A percentile compares a stretch with the other conserved stretches of the same genome.
These are phyloP conservation scores for Diplodia seriata DNA, from an alignment of 2,329 filamentous ascomycete genomes.

Conservation along the genomic window DNA sequence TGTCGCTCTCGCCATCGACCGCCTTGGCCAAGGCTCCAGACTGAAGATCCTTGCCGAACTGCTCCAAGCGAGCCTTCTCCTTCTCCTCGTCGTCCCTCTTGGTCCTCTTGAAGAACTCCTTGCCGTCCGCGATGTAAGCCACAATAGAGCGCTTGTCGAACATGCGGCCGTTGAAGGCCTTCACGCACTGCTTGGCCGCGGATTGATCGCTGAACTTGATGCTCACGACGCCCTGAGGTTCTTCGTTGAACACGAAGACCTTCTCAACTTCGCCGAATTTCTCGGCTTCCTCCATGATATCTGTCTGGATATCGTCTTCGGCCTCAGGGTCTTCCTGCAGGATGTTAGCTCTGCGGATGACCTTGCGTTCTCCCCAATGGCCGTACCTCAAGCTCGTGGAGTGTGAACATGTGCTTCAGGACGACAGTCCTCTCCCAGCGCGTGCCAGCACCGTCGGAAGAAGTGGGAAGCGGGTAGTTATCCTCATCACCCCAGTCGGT, in stretches of 20 bases:
- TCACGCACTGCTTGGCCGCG: conserved; percentile 74
- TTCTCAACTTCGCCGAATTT: conserved; percentile 90
- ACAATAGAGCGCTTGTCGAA: conserved; percentile 77
- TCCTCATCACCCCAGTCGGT: conserved; percentile 91
- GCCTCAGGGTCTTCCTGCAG: conserved; percentile 18
- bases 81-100: conserved; percentile 59
- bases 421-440: conserved; percentile 82
- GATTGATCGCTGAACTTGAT: conserved; percentile 79
- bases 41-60: conserved; percentile 58
- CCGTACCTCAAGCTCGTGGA: conserved; percentile 46
- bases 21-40: conserved; percentile 19
- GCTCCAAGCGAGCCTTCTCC: conserved; percentile 56
- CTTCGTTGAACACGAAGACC: conserved; percentile 86
- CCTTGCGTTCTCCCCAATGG: not conserved
- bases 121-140: conserved; percentile 73
- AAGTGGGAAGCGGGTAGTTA: conserved; percentile 36
- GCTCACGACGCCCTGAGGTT: conserved; percentile 82
- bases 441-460: conserved; percentile 63
- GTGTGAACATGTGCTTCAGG: conserved; percentile 91
- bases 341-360: not conserved
- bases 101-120: conserved; percentile 75
- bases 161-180: conserved; percentile 75
- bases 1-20: not conserved
- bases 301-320: conserved; percentile 45
- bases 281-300: conserved; percentile 86